A percentile compares a stretch with the other conserved stretches of the same genome.
phyloP scores from a whole-genome alignment of 2,329 filamentous ascomycete genomes.

The Sporothrix dimorphospora region DNA sequence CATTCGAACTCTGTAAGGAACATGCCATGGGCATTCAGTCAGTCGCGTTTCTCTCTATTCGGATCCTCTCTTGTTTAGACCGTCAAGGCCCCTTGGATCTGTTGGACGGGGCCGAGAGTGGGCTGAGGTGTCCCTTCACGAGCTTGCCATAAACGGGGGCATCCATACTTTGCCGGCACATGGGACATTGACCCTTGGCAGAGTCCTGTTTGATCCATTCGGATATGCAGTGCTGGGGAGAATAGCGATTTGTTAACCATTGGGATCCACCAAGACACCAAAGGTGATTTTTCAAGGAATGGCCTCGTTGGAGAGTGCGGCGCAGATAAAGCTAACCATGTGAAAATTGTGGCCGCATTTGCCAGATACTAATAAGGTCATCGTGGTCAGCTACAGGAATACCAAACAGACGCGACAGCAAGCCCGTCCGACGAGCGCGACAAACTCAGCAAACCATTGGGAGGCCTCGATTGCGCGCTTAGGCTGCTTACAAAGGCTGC shows the following conservation, averaged over 20 bases:
- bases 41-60: background rate
- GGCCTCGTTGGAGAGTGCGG: background rate
- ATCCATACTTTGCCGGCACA: conserved; percentile 89
- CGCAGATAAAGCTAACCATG: conserved; percentile 62
- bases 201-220: conserved; percentile 97
- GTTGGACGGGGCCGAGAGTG: background rate
- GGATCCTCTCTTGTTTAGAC: background rate
- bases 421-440: background rate
- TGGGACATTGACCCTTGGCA: conserved; percentile 91
- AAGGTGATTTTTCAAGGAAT: background rate
- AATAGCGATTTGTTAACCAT: background rate
- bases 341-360: conserved; percentile 98
- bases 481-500: conserved; percentile 76
- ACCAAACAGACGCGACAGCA: background rate
- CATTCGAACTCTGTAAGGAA: conserved; percentile 41
- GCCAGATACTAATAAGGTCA: conserved; percentile 73
- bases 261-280: background rate
- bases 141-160: background rate
- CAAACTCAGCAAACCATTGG: background rate
- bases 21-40: background rate
- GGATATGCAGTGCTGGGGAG: conserved; percentile 81
- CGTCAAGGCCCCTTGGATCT: background rate
- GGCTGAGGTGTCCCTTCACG: background rate
- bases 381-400: background rate
- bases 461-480: background rate